Base-by-base conservation (phyloP, 139 green algal genomes). In the Limnomonas spitsbergensis region DNA sequence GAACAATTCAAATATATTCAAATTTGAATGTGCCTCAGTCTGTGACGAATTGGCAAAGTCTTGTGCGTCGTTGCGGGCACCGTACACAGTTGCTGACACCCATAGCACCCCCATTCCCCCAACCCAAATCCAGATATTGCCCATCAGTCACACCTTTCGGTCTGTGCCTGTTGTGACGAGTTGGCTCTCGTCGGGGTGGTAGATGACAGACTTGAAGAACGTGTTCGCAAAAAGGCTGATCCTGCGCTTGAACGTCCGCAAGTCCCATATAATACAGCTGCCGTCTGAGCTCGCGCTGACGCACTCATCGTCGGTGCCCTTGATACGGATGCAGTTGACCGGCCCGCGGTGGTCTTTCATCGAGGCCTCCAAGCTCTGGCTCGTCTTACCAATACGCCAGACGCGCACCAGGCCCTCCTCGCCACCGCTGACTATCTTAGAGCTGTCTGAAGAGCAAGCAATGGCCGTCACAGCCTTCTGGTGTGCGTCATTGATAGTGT, bases 301-400 rank as follows among this genome's bases (percentile, higher is more conserved):
- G 73, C 86, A 94, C 87, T 95, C 89, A 1, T 85, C 80, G 76
- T 91, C 78, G 29, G 34, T 20, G 1, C 35, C 74, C 78, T 89
- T 91, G 66, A 93, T 87, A 42, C 72, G 53, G 66, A 97, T 93
- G 80, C 68, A 74, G 80, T 95, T 96, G 38, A 96, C 88, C 3
- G 85, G 68, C 0, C 86, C 88, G 71, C 91, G 90, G 87, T 97
- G 92, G 82, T 97, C 92, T 85, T 96, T 97, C 89, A 97, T 93
- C 54, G 75, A 88, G 1, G 90, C 91, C 40, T 94, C 80, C 82
- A 97, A 87, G 1, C 75, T 69, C 31, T 91, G 86, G 31, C 75
- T 88, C 24, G 86, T 38, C 42, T 89, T 85, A 37, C 80, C 79
- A 2, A 96, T 81, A 0, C 81, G 80, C 92, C 93, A 97, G 31